phyloP scores from a whole-genome alignment of 768 basidiomycete genomes.

The Sporobolomyces roseus region DNA sequence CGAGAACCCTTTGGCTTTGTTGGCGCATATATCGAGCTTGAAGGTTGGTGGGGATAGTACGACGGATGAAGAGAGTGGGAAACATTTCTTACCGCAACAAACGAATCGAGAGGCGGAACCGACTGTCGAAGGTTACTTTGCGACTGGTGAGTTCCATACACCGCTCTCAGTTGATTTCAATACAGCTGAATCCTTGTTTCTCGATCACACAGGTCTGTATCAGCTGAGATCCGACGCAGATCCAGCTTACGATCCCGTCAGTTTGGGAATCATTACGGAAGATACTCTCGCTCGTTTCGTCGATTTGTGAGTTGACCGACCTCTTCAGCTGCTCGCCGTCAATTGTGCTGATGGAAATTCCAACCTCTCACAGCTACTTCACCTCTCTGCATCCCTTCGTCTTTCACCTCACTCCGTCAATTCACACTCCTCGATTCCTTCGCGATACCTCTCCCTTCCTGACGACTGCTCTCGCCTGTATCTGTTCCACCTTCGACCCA shows the following conservation, averaged over 20 bases:
- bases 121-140: conserved; percentile 25
- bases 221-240: conserved; percentile 23
- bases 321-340: not conserved
- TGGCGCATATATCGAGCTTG: conserved; percentile 29
- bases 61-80: conserved; percentile 33
- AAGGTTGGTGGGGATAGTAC: conserved; percentile 26
- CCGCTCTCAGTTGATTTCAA: not conserved
- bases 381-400: conserved; percentile 7
- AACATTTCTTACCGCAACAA: conserved; percentile 13
- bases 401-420: conserved; percentile 26
- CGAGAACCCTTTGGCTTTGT: conserved; percentile 26
- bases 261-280: conserved; percentile 20
- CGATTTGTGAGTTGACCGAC: conserved; percentile 13
- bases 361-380: conserved; percentile 26
- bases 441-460: conserved; percentile 38
- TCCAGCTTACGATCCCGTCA: conserved; percentile 24
- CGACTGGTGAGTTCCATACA: conserved; percentile 11
- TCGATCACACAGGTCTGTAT: conserved; percentile 20
- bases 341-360: no score
- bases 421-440: conserved; percentile 29
- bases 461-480: conserved; percentile 22
- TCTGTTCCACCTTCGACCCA: conserved; percentile 13
- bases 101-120: not conserved
- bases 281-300: conserved; percentile 20
- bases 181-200: not conserved